phyloP scores from a whole-genome alignment of 768 basidiomycete species.

The Pulveroboletus sp. region DNA sequence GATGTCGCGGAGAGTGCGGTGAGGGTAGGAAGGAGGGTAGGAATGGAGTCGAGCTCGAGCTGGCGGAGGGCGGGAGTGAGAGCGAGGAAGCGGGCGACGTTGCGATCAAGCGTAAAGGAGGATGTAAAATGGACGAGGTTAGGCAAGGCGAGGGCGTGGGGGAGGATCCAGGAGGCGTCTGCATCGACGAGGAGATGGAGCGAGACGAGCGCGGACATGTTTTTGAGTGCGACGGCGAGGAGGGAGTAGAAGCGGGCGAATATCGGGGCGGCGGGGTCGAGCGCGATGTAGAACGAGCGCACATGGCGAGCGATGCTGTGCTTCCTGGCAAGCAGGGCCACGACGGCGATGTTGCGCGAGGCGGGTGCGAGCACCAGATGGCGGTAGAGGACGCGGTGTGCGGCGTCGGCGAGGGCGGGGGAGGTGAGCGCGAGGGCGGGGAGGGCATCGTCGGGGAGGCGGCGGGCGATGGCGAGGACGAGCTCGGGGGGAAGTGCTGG shows the following conservation, averaged over 20 bases:
- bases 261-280: constrained; percentile 40
- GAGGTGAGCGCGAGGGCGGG: constrained; percentile 45
- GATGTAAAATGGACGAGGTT: constrained; percentile 54
- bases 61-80: constrained; percentile 53
- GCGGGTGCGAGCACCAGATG: constrained; percentile 44
- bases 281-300: constrained; percentile 55
- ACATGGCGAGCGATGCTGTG: constrained; percentile 62
- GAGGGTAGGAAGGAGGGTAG: constrained; percentile 20
- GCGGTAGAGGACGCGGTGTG: constrained; percentile 64
- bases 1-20: constrained; percentile 30
- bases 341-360: constrained; percentile 45
- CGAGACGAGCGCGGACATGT: constrained; percentile 59
- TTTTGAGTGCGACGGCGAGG: constrained; percentile 51
- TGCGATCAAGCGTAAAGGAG: constrained; percentile 58
- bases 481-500: constrained; percentile 57
- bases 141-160: constrained; percentile 36
- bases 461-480: constrained; percentile 48
- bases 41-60: constrained; percentile 48
- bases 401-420: constrained; percentile 43
- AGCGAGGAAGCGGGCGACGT: constrained; percentile 58
- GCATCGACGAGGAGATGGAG: constrained; percentile 50
- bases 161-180: constrained; percentile 54
- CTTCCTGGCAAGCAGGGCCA: constrained; percentile 54
- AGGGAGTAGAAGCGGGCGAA: constrained; percentile 46
- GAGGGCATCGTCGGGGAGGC: constrained; percentile 38